Evolutionary conservation across 495 filamentous ascomycete species (phyloP), one percentile per base, ranked within the genome.

Genomic region (Hamigera avellanea): DNA sequence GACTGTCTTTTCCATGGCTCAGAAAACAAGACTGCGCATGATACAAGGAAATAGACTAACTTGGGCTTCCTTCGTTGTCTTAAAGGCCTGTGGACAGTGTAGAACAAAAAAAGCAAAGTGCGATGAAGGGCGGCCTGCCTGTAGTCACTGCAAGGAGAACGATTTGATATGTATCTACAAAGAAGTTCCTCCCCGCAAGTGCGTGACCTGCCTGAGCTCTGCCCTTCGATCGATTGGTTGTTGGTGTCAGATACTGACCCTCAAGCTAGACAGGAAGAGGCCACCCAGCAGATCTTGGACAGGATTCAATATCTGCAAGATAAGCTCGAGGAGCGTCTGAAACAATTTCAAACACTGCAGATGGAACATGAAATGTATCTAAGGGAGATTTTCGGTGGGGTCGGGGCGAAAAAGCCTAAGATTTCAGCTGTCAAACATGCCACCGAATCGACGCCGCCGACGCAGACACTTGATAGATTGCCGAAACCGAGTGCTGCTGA

Each of bases 51-150:
- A n/a, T n/a, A n/a, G n/a, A n/a, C n/a, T n/a, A n/a, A n/a, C n/a
- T n/a, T n/a, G n/a, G n/a, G n/a, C n/a, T n/a, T n/a, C n/a, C n/a
- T n/a, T n/a, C n/a, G n/a, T n/a, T n/a, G n/a, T n/a, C n/a, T 12
- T 9, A 74, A n/a, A 76, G 73, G 73, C 73, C 16, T 78, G 73
- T 41, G 73, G 76, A 41, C 70, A 71, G 48, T 78, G 73, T 47
- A 69, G 73, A 45, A 55, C 69, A 14, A 63, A 73, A 40, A 78
- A 78, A 45, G 72, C 73, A n/a, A 78, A 78, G 46, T 78, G 73
- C 37, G 73, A 78, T 30, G 73, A 78, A 49, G 71, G 72, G 19
- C 63, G 73, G 30, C 73, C 73, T 0, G 50, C 59, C 21, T 78
- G 73, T 48, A 71, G 70, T 32, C 70, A 73, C 43, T 78, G 73